Percentiles rank a stretch among this genome's conserved stretches.
Evolutionary conservation across 768 basidiomycete species (phyloP).

Genomic region (Rhodotorula diobovata): DNA sequence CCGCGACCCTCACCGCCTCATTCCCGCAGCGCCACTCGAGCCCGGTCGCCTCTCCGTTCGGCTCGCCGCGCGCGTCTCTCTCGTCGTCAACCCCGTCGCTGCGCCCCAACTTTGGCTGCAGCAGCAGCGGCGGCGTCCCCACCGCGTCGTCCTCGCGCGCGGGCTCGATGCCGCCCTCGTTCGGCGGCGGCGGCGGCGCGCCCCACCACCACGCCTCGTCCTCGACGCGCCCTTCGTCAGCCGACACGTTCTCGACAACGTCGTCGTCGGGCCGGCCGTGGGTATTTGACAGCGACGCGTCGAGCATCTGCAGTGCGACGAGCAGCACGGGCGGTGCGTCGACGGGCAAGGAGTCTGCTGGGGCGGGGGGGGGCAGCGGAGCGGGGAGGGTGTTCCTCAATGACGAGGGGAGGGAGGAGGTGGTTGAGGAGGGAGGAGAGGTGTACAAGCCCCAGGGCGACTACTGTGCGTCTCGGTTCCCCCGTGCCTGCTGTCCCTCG

Average conservation of each 20-base stretch:
- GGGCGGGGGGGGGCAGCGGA: background rate
- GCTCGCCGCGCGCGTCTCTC: no score
- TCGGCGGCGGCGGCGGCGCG: no score
- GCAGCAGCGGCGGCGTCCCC: no score
- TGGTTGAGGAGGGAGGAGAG: slow-evolving; percentile 24
- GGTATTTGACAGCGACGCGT: slow-evolving; percentile 22
- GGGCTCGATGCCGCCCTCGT: background rate
- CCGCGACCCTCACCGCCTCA: no score
- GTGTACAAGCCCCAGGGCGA: slow-evolving; percentile 18
- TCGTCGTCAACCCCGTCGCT: no score
- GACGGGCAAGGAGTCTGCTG: background rate
- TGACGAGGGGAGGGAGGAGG: slow-evolving; percentile 8
- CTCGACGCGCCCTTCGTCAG: background rate
- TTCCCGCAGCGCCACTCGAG: no score
- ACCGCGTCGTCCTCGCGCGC: background rate
- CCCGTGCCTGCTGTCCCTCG: slow-evolving; percentile 1
- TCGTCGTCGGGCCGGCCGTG: slow-evolving; percentile 9
- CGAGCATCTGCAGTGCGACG: slow-evolving; percentile 6
- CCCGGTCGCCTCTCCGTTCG: no score
- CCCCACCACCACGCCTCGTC: background rate
- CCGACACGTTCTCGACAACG: slow-evolving; percentile 9
- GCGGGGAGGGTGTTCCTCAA: background rate
- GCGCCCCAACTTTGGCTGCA: no score
- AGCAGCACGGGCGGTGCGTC: background rate
- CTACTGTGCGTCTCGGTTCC: slow-evolving; percentile 15